Evolutionary conservation across 176 grass and related monocot genomes (phyloP).

Genomic region (bread wheat (Triticum aestivum)): IWGSC_CS_RefSeq_v2.1 NC_057809.1:16036009-16036508

Average conservation of each 20-base stretch:
- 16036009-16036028: not conserved
- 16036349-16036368: conserved; percentile 88
- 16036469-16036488: conserved; percentile 33
- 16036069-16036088: not conserved
- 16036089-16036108: not conserved
- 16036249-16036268: conserved; percentile 8
- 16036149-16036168: not conserved
- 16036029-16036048: not conserved
- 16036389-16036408: conserved; percentile 83
- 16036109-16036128: not conserved
- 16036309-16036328: not conserved
- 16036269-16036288: not conserved
- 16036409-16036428: conserved; percentile 32
- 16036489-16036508: conserved; percentile 26
- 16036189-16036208: not conserved
- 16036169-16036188: not conserved
- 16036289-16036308: not conserved
- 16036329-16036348: conserved; percentile 20
- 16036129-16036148: conserved; percentile 8
- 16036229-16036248: not conserved
- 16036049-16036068: conserved; percentile 5
- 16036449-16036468: conserved; percentile 21
- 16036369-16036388: conserved; percentile 98
- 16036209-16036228: not conserved
- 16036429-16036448: conserved; percentile 14